phyloP scores from a whole-genome alignment of 257 asterid species.

The Solanum paucissectum region DNA sequence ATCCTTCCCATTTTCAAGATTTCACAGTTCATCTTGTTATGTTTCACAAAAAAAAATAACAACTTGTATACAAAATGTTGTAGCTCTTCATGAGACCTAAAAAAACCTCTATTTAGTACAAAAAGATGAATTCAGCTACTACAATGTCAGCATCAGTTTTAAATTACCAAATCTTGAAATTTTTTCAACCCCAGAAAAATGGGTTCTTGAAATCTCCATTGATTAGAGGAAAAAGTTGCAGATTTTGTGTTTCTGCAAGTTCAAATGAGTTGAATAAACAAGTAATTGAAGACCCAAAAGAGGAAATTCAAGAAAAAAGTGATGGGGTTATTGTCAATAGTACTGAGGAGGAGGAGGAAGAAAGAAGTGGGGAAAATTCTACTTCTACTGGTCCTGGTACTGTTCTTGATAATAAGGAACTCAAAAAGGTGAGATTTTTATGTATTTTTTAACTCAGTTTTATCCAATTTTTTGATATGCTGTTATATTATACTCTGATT shows the following conservation, averaged over 20 bases:
- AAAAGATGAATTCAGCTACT: not conserved
- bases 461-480: not conserved
- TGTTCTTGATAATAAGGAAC: conserved; percentile 48
- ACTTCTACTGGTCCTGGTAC: conserved; percentile 21
- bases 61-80: not conserved
- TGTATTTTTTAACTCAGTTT: not conserved
- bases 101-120: not conserved
- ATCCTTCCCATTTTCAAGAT: not conserved
- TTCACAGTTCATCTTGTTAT: not conserved
- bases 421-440: conserved; percentile 45
- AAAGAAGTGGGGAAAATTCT: conserved; percentile 5
- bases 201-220: not conserved
- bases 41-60: not conserved
- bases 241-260: conserved; percentile 24
- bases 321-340: not conserved
- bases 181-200: not conserved
- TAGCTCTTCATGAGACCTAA: not conserved
- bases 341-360: conserved; percentile 5
- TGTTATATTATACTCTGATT: not conserved
- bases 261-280: conserved; percentile 40
- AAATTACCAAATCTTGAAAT: not conserved
- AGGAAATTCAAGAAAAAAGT: conserved; percentile 13
- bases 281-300: conserved; percentile 10
- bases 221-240: conserved; percentile 14
- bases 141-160: conserved; percentile 2